Evolutionary conservation across 2,329 filamentous ascomycete species (phyloP).

Genomic region (Endocalyx cinctus): DNA sequence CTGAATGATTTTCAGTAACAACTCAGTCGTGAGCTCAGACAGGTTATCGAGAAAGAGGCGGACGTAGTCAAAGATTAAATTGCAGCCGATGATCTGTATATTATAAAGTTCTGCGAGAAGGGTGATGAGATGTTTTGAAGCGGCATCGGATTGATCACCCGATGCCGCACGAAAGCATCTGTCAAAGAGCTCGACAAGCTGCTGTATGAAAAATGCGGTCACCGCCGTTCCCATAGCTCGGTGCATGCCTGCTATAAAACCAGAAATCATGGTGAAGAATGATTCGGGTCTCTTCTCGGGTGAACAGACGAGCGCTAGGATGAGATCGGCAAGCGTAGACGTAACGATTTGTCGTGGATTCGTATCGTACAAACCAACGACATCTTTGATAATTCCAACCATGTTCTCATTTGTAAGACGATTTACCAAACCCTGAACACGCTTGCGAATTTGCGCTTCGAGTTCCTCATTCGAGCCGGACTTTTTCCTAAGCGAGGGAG

Average conservation of each 20-base stretch:
- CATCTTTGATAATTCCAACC: slow-evolving; percentile 73
- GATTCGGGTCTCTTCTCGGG: slow-evolving; percentile 77
- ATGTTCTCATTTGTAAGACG: slow-evolving; percentile 89
- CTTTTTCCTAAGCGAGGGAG: slow-evolving; percentile 71
- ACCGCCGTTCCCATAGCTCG: slow-evolving; percentile 85
- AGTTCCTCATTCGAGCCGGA: slow-evolving; percentile 61
- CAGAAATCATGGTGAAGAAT: slow-evolving; percentile 84
- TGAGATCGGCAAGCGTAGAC: slow-evolving; percentile 68
- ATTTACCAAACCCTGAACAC: slow-evolving; percentile 86
- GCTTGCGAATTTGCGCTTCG: slow-evolving; percentile 65
- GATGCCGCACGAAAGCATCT: slow-evolving; percentile 50
- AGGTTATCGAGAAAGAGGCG: slow-evolving; percentile 69
- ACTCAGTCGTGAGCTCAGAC: slow-evolving; percentile 81
- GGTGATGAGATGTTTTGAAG: slow-evolving; percentile 60
- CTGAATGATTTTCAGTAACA: slow-evolving; percentile 79
- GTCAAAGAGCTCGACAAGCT: slow-evolving; percentile 71
- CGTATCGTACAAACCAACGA: slow-evolving; percentile 78
- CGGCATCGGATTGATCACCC: slow-evolving; percentile 27
- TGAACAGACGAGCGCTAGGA: slow-evolving; percentile 77
- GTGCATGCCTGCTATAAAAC: slow-evolving; percentile 84
- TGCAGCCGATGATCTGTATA: slow-evolving; percentile 80
- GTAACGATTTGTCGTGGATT: slow-evolving; percentile 88
- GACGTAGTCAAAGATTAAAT: slow-evolving; percentile 87
- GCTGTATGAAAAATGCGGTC: slow-evolving; percentile 79
- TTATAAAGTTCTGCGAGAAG: slow-evolving; percentile 86